Base-by-base conservation (phyloP, 1,139 yeast species). In the Lodderomyces beijingensis region DNA sequence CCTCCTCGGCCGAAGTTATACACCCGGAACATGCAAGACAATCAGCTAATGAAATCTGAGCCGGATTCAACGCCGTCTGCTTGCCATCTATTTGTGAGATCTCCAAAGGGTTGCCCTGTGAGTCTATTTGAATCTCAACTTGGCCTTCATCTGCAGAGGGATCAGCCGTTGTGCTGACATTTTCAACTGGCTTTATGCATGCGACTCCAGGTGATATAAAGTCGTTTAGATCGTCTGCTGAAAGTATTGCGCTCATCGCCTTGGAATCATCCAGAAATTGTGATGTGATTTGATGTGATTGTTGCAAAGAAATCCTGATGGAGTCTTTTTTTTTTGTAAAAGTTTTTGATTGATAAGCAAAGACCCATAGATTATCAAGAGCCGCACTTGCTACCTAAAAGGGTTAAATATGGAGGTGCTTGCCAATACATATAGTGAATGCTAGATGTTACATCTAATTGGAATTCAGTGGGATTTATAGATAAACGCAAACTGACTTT, bases 21-120 rank as follows among this genome's bases (percentile, higher is more conserved):
- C 99, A 91, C 2, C 99, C 99, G 3, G 95, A 80, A 51, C 99
- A 91, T 0, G 98, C 98, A 33, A 91, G 65, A 57, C 99, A 91
- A 62, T 91, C 99, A 7, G 89, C 79, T 28, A 91, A 60, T 2
- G 94, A 83, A 33, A 91, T 91, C 46, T 85, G 91, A 0, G 96
- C 98, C 30, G 89, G 82, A 23, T 81, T 72, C 6, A 88, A 65
- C 7, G 21, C 21, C 7, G 25, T 23, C 28, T 65, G 65, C 14
- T 64, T 59, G 5, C 79, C 81, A 41, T 81, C 85, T 30, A 69
- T 65, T 40, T 59, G 57, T 3, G 80, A 73, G 4, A 84, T 84
- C 47, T 86, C 94, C 5, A 79, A 54, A 10, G 88, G 84, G 25
- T 69, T 67, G 2, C 91, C 94, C 30, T 74, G 67, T n/a, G 58